phyloP scores from a whole-genome alignment of 441 rosid species.

The Gossypium gossypioides region DNA sequence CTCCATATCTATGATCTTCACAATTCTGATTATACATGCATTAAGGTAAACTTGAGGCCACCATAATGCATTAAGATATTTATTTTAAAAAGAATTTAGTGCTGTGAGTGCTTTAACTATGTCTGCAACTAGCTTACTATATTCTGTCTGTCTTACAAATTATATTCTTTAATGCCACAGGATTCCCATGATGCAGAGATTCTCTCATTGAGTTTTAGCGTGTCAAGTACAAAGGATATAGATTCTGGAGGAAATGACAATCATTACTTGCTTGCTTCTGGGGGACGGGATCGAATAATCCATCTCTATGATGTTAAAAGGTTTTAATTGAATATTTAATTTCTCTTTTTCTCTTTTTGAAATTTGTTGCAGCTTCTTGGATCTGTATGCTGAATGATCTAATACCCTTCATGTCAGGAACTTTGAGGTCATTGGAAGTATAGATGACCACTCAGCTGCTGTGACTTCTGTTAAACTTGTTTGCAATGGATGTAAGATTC shows the following conservation, averaged over 20 bases:
- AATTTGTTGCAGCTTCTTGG: constrained; percentile 19
- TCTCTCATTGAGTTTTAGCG: constrained; percentile 70
- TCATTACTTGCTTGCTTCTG: constrained; percentile 62
- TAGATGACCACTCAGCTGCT: constrained; percentile 65
- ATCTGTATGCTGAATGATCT: constrained; percentile 18
- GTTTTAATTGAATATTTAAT: constrained; percentile 25
- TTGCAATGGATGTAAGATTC: constrained; percentile 43
- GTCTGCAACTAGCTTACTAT: not conserved
- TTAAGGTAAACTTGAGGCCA: constrained; percentile 35
- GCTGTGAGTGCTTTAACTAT: not conserved
- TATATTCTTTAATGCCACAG: constrained; percentile 29
- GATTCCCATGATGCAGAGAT: constrained; percentile 69
- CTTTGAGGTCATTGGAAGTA: constrained; percentile 54
- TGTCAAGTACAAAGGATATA: constrained; percentile 27
- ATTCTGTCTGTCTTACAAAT: constrained; percentile 13
- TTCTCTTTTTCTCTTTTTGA: not conserved
- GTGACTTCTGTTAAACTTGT: constrained; percentile 68
- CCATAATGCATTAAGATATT: not conserved
- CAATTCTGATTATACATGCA: constrained; percentile 51
- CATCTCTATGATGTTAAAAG: constrained; percentile 72
- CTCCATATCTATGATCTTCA: constrained; percentile 67
- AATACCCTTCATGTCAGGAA: constrained; percentile 38
- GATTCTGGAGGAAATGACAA: constrained; percentile 29
- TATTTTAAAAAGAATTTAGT: not conserved
- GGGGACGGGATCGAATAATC: constrained; percentile 62